These are phyloP conservation scores for Peterozyma xylosa DNA, from an alignment of 805 yeast species.

Conservation along the genomic window DNA sequence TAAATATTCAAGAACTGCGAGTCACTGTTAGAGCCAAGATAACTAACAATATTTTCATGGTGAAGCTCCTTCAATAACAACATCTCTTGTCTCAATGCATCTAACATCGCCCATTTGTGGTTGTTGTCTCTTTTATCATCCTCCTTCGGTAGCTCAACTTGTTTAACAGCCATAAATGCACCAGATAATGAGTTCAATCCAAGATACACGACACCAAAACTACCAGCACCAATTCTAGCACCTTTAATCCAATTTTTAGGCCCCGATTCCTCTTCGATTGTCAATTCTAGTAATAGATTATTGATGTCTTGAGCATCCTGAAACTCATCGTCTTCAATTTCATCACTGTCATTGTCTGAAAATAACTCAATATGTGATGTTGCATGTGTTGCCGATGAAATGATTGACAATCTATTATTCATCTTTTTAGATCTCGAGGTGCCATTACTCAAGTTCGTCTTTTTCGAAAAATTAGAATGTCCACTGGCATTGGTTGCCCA, in stretches of 20 bases:
- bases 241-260: constrained; percentile 91
- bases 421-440: not conserved
- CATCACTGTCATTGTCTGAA: constrained; percentile 32
- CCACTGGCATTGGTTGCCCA: constrained; percentile 8
- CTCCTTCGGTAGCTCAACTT: constrained; percentile 59
- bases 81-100: constrained; percentile 81
- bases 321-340: constrained; percentile 16
- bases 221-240: constrained; percentile 88
- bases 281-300: constrained; percentile 15
- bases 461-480: no score
- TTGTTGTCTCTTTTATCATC: constrained; percentile 21
- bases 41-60: constrained; percentile 90
- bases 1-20: constrained; percentile 71
- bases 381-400: constrained; percentile 13
- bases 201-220: constrained; percentile 87
- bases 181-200: constrained; percentile 93
- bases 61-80: constrained; percentile 65
- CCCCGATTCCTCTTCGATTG: constrained; percentile 37
- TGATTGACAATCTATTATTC: constrained; percentile 14
- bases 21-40: constrained; percentile 81
- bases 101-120: constrained; percentile 44
- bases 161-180: constrained; percentile 95
- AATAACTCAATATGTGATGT: constrained; percentile 39
- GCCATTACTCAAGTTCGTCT: not conserved
- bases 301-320: constrained; percentile 31